Evolutionary conservation across 805 yeast species (phyloP).

Genomic region (Kuraishia cidri): DNA sequence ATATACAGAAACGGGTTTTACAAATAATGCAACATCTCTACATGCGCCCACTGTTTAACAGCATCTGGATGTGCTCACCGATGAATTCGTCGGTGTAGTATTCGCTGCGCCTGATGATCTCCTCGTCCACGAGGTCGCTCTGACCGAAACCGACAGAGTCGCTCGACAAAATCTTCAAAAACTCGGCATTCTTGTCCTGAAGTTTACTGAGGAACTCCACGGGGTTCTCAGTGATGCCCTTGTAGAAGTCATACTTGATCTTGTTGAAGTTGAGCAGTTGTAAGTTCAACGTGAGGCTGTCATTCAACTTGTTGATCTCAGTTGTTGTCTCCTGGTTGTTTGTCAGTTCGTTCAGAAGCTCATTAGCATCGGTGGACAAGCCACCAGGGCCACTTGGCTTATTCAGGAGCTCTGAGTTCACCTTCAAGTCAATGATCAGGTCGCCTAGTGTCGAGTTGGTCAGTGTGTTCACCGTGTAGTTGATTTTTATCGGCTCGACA

Average conservation of each 20-base stretch:
- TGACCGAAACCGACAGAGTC: slow-evolving; percentile 38
- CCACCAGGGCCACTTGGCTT: slow-evolving; percentile 27
- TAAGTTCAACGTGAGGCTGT: slow-evolving; percentile 33
- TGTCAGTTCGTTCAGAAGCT: slow-evolving; percentile 32
- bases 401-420: slow-evolving; percentile 27
- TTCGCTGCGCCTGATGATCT: slow-evolving; percentile 73
- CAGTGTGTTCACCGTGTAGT: slow-evolving; percentile 70
- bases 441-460: slow-evolving; percentile 77
- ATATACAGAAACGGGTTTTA: too few species aligned
- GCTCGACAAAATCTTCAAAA: slow-evolving; percentile 77
- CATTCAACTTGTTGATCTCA: slow-evolving; percentile 24
- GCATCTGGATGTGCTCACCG: slow-evolving; percentile 68
- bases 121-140: slow-evolving; percentile 52
- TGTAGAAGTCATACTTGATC: slow-evolving; percentile 71
- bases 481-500: slow-evolving; percentile 68
- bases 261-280: slow-evolving; percentile 45
- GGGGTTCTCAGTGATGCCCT: slow-evolving; percentile 69
- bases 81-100: slow-evolving; percentile 76
- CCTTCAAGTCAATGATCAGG: slow-evolving; percentile 65
- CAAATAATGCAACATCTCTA: too few species aligned
- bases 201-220: slow-evolving; percentile 65
- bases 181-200: slow-evolving; percentile 73
- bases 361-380: slow-evolving; percentile 29
- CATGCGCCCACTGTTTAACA: slow-evolving; percentile 50
- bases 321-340: slow-evolving; percentile 30